A percentile compares a stretch with the other conserved stretches of the same genome.
These are phyloP conservation scores for Pichia kudriavzevii DNA, from an alignment of 1,139 yeast species.

Conservation along the genomic window DNA sequence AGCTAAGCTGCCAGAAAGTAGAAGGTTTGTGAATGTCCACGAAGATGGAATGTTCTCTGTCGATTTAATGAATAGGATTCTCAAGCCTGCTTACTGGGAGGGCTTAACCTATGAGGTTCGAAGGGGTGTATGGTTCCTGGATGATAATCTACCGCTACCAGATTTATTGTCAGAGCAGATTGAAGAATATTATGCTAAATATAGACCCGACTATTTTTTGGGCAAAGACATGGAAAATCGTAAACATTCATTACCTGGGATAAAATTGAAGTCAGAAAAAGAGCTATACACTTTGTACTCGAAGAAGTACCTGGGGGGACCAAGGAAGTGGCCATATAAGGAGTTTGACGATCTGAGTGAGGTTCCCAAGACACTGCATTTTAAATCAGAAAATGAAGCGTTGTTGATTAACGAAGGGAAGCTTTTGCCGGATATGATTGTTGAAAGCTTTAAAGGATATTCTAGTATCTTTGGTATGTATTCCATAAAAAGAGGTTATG, in stretches of 20 bases:
- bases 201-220: constrained; percentile 23
- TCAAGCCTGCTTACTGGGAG: constrained; percentile 78
- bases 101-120: constrained; percentile 83
- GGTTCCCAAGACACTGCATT: constrained; percentile 29
- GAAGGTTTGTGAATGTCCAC: constrained; percentile 47
- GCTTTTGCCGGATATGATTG: constrained; percentile 19
- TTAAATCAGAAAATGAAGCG: constrained; percentile 30
- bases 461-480: constrained; percentile 25
- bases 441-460: constrained; percentile 20
- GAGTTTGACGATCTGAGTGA: constrained; percentile 19
- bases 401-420: constrained; percentile 28
- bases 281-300: constrained; percentile 12
- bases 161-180: constrained; percentile 45
- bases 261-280: constrained; percentile 18
- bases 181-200: constrained; percentile 44
- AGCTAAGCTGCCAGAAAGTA: not conserved
- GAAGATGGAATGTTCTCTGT: constrained; percentile 79
- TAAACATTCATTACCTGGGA: constrained; percentile 11
- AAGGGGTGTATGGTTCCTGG: constrained; percentile 78
- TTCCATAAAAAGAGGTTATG: constrained; percentile 28
- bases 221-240: not conserved
- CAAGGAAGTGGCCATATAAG: constrained; percentile 22
- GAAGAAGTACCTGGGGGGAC: constrained; percentile 14
- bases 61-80: constrained; percentile 43
- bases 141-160: constrained; percentile 49